A percentile compares a stretch with the other conserved stretches of the same genome.
These are phyloP conservation scores for Rutstroemia sp. DNA, from an alignment of 2,329 filamentous ascomycete genomes.

Conservation along the genomic window DNA sequence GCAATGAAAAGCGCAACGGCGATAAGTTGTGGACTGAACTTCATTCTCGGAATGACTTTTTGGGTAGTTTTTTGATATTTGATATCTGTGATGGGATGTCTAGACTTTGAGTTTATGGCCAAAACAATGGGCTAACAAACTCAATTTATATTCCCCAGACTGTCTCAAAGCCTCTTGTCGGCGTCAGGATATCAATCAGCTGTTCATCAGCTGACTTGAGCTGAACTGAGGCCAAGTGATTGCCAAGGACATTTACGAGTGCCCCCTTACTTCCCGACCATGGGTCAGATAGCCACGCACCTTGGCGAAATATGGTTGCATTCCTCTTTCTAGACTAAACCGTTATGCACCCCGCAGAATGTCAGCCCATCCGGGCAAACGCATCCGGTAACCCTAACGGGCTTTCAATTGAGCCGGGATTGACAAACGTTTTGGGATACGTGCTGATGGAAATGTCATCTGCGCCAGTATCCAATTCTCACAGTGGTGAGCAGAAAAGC, in stretches of 20 bases:
- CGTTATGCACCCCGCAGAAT: neutral
- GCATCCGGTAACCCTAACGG: neutral
- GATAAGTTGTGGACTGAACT: constrained; percentile 1
- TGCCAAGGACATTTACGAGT: constrained; percentile 6
- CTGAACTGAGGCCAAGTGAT: constrained; percentile 1
- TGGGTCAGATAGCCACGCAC: neutral
- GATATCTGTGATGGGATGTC: too few species aligned
- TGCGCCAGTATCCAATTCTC: too few species aligned
- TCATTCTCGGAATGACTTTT: neutral
- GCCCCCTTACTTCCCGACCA: neutral
- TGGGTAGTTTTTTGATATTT: neutral
- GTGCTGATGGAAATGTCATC: too few species aligned
- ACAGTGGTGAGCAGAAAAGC: too few species aligned
- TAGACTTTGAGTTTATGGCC: neutral
- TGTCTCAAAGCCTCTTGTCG: neutral
- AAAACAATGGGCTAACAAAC: neutral
- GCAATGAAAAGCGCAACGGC: neutral
- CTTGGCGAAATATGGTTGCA: neutral
- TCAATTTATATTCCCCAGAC: neutral
- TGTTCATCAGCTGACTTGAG: neutral
- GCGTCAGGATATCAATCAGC: neutral
- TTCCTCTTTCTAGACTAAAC: neutral
- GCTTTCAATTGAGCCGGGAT: neutral
- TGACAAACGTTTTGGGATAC: neutral
- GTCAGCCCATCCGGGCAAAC: neutral